Evolutionary conservation across 2,329 filamentous ascomycete genomes (phyloP).

Genomic region (Scolecobasidium constrictum): DNA sequence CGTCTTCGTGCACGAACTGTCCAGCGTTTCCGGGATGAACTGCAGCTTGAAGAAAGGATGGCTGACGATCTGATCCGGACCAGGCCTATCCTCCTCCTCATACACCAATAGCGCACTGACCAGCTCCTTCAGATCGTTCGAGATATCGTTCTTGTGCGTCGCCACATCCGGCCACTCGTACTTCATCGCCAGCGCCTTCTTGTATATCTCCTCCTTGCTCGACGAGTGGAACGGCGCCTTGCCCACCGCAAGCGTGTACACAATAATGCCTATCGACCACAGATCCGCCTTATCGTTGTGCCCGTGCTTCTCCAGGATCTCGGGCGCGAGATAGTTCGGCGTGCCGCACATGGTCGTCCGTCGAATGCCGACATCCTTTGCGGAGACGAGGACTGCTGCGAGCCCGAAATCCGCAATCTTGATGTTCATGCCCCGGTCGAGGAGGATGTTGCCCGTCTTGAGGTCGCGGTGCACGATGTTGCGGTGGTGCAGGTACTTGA

Average conservation of each 20-base stretch:
- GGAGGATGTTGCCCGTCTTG: slow-evolving; percentile 96
- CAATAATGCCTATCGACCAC: slow-evolving; percentile 96
- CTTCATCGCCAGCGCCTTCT: slow-evolving; percentile 55
- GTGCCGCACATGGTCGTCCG: slow-evolving; percentile 93
- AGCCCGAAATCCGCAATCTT: slow-evolving; percentile 97
- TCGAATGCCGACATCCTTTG: slow-evolving; percentile 77
- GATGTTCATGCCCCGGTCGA: slow-evolving; percentile 90
- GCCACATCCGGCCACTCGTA: slow-evolving; percentile 69
- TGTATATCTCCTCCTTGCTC: slow-evolving; percentile 77
- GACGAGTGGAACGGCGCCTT: slow-evolving; percentile 93
- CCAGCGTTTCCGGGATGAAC: slow-evolving; percentile 52
- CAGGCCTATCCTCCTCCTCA: slow-evolving; percentile 62
- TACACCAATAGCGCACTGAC: slow-evolving; percentile 67
- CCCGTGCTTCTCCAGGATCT: slow-evolving; percentile 90
- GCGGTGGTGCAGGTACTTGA: slow-evolving; percentile 94
- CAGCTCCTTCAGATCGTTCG: slow-evolving; percentile 64
- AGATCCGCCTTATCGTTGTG: slow-evolving; percentile 98
- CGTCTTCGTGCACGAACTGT: slow-evolving; percentile 31
- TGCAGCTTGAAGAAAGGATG: slow-evolving; percentile 71
- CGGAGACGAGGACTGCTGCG: slow-evolving; percentile 81
- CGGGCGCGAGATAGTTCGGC: slow-evolving; percentile 95
- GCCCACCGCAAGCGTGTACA: slow-evolving; percentile 90
- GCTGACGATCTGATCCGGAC: slow-evolving; percentile 66
- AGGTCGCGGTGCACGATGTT: slow-evolving; percentile 94
- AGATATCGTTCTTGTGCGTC: slow-evolving; percentile 58